Evolutionary conservation across 495 filamentous ascomycete genomes (phyloP).

Genomic region (Friedmanniomyces endolithicus): DNA sequence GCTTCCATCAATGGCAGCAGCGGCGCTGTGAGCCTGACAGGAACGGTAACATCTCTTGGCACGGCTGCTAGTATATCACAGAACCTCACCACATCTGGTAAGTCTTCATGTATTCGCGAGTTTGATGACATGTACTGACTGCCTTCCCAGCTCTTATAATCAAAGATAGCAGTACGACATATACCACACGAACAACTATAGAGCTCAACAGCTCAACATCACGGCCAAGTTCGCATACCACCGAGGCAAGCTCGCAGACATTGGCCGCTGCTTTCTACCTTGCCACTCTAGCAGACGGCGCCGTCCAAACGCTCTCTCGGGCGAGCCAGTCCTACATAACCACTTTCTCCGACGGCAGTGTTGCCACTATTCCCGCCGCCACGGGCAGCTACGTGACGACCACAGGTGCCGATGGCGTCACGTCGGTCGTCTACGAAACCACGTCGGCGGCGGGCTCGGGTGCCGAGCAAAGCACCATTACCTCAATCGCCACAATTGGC

Average conservation of each 20-base stretch:
- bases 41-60: not conserved
- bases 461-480: not conserved
- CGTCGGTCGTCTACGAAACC: not conserved
- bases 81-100: conserved; percentile 1
- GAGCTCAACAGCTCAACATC: conserved; percentile 2
- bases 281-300: conserved; percentile 8
- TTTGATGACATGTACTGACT: not conserved
- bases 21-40: not conserved
- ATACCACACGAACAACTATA: not conserved
- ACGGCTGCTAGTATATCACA: not conserved
- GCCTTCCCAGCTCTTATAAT: not conserved
- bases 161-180: not conserved
- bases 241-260: not conserved
- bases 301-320: conserved; percentile 6
- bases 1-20: not conserved
- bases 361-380: conserved; percentile 5
- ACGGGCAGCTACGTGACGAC: not conserved
- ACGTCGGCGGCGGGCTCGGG: not conserved
- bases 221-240: not conserved
- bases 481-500: not conserved
- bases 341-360: conserved; percentile 7
- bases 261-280: conserved; percentile 4
- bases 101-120: not conserved
- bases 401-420: not conserved
- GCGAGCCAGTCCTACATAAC: conserved; percentile 10